Conservation (phyloP, 2,329 filamentous ascomycete species). For the Dothidotthia symphoricarpi region DNA sequence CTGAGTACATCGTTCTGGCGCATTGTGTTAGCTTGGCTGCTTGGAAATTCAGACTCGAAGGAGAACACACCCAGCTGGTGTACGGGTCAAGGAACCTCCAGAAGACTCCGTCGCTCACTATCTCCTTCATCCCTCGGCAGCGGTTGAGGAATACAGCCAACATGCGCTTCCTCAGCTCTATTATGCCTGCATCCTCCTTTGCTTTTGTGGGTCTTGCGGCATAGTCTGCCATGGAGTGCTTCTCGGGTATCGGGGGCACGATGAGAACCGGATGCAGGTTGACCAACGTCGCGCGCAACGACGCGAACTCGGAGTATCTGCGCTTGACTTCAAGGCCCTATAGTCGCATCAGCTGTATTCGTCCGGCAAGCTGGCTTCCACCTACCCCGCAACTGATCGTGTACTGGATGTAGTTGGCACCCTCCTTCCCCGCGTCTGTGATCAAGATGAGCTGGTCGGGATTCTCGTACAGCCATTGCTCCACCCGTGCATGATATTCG, state of each 20-base stretch:
- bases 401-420: conserved; percentile 93
- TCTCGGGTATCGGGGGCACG: conserved; percentile 95
- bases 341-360: conserved; percentile 12
- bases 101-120: conserved; percentile 91
- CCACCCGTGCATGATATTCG: conserved; percentile 90
- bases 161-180: conserved; percentile 96
- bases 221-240: conserved; percentile 98
- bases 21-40: conserved; percentile 9
- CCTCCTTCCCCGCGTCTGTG: conserved; percentile 90
- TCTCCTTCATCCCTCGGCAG: conserved; percentile 87
- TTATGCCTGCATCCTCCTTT: conserved; percentile 95
- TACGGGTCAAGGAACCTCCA: conserved; percentile 98
- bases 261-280: conserved; percentile 92
- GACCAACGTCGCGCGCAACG: conserved; percentile 81
- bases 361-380: conserved; percentile 3
- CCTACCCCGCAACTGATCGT: conserved; percentile 90
- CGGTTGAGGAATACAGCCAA: conserved; percentile 91
- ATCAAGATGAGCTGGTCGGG: conserved; percentile 88
- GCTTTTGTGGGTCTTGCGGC: conserved; percentile 96
- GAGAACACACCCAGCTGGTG: conserved; percentile 80
- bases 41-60: background rate
- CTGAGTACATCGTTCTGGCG: conserved; percentile 89
- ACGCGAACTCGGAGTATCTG: conserved; percentile 95
- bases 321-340: conserved; percentile 94
- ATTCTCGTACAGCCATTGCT: conserved; percentile 96